A percentile compares a stretch with the other conserved stretches of the same genome.
phyloP scores from a whole-genome alignment of 2,329 filamentous ascomycete species.

The Coccinonectria pachysandricola region DNA sequence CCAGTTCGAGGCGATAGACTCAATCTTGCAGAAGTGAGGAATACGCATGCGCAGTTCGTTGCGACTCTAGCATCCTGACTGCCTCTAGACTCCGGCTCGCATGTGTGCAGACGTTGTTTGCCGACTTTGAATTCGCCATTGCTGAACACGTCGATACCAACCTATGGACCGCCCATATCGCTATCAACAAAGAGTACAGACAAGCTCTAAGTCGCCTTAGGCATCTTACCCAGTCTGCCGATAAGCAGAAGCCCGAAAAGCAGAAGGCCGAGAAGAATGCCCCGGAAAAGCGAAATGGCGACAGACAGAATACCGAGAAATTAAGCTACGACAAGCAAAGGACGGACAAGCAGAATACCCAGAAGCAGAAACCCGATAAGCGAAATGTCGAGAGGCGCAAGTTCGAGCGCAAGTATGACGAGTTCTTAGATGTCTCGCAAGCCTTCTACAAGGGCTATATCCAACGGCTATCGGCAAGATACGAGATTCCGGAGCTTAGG shows the following conservation, averaged over 20 bases:
- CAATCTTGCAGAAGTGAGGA: constrained; percentile 33
- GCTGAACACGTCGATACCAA: constrained; percentile 54
- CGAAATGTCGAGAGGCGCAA: constrained; percentile 56
- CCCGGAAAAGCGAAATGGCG: constrained; percentile 15
- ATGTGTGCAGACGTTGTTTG: constrained; percentile 62
- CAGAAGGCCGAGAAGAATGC: constrained; percentile 16
- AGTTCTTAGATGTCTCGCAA: constrained; percentile 80
- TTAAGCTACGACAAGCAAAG: constrained; percentile 15
- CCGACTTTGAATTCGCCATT: constrained; percentile 57
- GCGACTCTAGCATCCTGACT: too few relatives aligned
- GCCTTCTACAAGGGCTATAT: constrained; percentile 84
- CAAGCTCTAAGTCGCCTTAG: constrained; percentile 51
- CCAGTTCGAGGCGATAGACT: constrained; percentile 34
- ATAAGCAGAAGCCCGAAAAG: constrained; percentile 50
- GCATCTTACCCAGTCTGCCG: constrained; percentile 41
- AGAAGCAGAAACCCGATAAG: constrained; percentile 15
- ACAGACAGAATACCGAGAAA: constrained; percentile 9
- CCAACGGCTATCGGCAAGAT: constrained; percentile 58
- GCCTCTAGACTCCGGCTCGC: constrained; percentile 61
- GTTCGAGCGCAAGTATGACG: constrained; percentile 68
- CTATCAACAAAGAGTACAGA: constrained; percentile 70
- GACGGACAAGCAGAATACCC: constrained; percentile 13
- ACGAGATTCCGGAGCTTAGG: constrained; percentile 41
- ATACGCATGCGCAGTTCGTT: too few relatives aligned
- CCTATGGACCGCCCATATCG: constrained; percentile 71